Evolutionary conservation across 345 rosid species (phyloP).

Genomic region (Euphorbia tirucalli): DNA sequence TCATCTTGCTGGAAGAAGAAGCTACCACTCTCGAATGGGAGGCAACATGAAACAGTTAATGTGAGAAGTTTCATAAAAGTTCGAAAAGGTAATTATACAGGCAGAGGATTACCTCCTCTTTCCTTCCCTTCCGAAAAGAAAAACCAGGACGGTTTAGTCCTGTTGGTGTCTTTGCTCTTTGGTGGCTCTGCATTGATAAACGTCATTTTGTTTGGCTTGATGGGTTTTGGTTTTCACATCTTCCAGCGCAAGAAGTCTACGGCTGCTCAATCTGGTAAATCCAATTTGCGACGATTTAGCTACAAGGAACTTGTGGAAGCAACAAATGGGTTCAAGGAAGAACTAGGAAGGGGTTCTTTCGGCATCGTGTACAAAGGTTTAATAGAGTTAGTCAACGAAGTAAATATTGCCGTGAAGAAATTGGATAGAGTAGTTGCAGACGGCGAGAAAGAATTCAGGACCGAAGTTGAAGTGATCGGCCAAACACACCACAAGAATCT

Average conservation of each 20-base stretch:
- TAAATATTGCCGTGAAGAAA: constrained; percentile 31
- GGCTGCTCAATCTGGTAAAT: background rate
- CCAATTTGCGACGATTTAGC: constrained; percentile 27
- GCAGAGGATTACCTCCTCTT: background rate
- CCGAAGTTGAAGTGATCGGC: constrained; percentile 26
- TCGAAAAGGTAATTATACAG: background rate
- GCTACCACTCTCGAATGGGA: constrained; percentile 41
- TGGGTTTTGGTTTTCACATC: constrained; percentile 15
- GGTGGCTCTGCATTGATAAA: constrained; percentile 31
- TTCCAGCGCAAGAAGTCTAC: constrained; percentile 8
- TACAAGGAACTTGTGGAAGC: constrained; percentile 36
- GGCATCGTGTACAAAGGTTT: constrained; percentile 32
- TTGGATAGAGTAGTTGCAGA: constrained; percentile 10
- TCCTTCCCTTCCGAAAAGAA: background rate
- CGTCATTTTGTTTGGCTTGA: constrained; percentile 5
- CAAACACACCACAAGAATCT: constrained; percentile 40
- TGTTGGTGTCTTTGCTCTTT: constrained; percentile 15
- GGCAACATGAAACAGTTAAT: background rate
- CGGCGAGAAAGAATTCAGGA: constrained; percentile 26
- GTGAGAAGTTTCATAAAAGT: constrained; percentile 28
- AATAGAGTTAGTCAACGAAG: background rate
- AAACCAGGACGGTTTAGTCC: background rate
- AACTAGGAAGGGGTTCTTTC: constrained; percentile 34
- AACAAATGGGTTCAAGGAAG: constrained; percentile 40
- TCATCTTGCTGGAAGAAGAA: constrained; percentile 32